These are phyloP conservation scores for Pseudogymnoascus sp. DNA, from an alignment of 2,329 filamentous ascomycete genomes.

Conservation along the genomic window DNA sequence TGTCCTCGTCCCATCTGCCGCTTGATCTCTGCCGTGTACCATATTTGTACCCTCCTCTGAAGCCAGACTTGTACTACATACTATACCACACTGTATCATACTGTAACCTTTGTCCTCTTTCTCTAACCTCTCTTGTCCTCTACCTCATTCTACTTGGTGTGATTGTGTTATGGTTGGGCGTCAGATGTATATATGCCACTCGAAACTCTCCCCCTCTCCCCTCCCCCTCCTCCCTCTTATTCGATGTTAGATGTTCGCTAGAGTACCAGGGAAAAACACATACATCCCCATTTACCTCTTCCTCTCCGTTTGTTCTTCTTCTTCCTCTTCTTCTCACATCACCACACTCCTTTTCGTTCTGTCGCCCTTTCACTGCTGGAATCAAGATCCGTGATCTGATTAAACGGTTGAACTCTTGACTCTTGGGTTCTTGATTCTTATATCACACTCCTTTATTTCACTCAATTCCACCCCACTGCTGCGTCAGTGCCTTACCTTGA, in stretches of 20 bases:
- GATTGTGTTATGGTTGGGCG: not conserved
- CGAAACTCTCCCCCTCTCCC: not conserved
- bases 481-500: conserved; percentile 4
- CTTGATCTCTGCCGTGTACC: not conserved
- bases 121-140: not conserved
- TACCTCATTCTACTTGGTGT: conserved; percentile 1
- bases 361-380: conserved; percentile 10
- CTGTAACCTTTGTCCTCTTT: not conserved
- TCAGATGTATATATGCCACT: not conserved
- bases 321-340: not conserved
- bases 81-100: not conserved
- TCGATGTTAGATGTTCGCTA: not conserved
- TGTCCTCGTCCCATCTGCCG: not conserved
- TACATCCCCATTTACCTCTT: not conserved
- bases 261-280: not conserved
- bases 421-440: not conserved
- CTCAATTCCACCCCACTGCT: not conserved
- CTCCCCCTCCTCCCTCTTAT: not conserved
- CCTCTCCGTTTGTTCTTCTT: not conserved
- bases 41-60: not conserved
- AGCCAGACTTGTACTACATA: not conserved
- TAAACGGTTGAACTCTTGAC: not conserved
- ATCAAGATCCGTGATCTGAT: conserved; percentile 10
- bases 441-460: not conserved
- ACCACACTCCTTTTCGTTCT: conserved; percentile 16